Evolutionary conservation across 306 rosid genomes (phyloP), one percentile per base, ranked within the genome.

Genomic region (Lathyrus sativus): DNA sequence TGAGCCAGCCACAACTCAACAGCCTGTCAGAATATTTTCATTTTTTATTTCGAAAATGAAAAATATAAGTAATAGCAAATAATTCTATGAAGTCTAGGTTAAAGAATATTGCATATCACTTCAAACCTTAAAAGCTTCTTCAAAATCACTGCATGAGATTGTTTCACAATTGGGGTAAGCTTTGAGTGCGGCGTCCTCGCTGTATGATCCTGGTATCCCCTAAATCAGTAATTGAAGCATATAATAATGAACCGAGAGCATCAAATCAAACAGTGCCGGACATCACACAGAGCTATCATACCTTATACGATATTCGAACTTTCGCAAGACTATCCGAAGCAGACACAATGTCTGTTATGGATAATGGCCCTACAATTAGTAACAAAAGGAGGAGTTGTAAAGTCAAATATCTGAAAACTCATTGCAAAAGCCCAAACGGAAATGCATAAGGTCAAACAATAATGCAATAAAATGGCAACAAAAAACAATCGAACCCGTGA

Each of bases 1-100:
- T 86, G 84, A 33, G 85, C 88, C 31, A 82, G 26, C 95, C 95
- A 88, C 38, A 88, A 54, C 63, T 88, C 95, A 74, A 88, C 95
- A 74, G 91, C 91, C 89, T 88, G 67, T 55, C 57, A 48, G 11
- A 48, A 46, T 11, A 35, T 54, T 54, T 54, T 24, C 10, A 17
- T 6, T 48, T 14, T 37, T 12, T 45, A 64, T n/a, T 37, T 11
- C 9, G 22, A 46, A 56, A 39, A 56, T 26, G 22, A 19, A 58
- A 72, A 72, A 72, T 24, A 26, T 63, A 28, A 73, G 15, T 44
- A 51, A 17, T 41, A 51, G 1, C 22, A 19, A 15, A 48, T 12
- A 44, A 56, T 6, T 14, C 2, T 49, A 45, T 12, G 35, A 70
- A 31, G 26, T 33, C 19, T 29, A 54, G 51, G 60, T 46, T 56